phyloP scores from a whole-genome alignment of 768 basidiomycete genomes.

The Rhizopogon vulgaris region DNA sequence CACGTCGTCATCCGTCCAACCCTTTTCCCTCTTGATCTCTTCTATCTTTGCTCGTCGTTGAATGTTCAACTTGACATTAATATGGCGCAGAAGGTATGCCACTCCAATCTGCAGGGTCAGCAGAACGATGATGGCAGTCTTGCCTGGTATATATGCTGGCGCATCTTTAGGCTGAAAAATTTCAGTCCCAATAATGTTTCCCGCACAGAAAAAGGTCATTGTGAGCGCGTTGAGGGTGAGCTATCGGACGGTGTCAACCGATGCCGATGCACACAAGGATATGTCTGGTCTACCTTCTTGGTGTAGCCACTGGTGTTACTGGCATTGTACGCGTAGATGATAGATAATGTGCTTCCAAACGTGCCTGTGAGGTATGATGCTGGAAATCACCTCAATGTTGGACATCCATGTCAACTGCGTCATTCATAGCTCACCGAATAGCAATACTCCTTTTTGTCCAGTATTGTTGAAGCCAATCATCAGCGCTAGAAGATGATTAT shows the following conservation, averaged over 20 bases:
- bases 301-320: slow-evolving; percentile 20
- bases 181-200: slow-evolving; percentile 19
- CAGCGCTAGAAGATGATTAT: slow-evolving; percentile 7
- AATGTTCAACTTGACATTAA: slow-evolving; percentile 18
- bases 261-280: not conserved
- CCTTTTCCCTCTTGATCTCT: slow-evolving; percentile 10
- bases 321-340: slow-evolving; percentile 22
- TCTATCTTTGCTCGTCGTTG: slow-evolving; percentile 12
- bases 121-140: slow-evolving; percentile 26
- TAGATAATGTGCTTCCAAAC: slow-evolving; percentile 19
- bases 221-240: slow-evolving; percentile 16
- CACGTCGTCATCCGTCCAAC: slow-evolving; percentile 20
- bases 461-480: slow-evolving; percentile 18
- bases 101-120: slow-evolving; percentile 17
- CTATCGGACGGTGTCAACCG: not conserved
- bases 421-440: slow-evolving; percentile 10
- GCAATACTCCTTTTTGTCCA: slow-evolving; percentile 14
- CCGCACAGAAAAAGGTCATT: slow-evolving; percentile 11
- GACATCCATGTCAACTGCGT: not conserved
- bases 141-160: slow-evolving; percentile 26
- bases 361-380: slow-evolving; percentile 16
- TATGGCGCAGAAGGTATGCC: slow-evolving; percentile 12
- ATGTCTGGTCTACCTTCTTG: slow-evolving; percentile 17
- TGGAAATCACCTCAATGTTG: not conserved
- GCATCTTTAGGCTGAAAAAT: slow-evolving; percentile 21